Evolutionary conservation across 2,329 filamentous ascomycete species (phyloP).

Genomic region (Ceratocystis diversiconidia): DNA sequence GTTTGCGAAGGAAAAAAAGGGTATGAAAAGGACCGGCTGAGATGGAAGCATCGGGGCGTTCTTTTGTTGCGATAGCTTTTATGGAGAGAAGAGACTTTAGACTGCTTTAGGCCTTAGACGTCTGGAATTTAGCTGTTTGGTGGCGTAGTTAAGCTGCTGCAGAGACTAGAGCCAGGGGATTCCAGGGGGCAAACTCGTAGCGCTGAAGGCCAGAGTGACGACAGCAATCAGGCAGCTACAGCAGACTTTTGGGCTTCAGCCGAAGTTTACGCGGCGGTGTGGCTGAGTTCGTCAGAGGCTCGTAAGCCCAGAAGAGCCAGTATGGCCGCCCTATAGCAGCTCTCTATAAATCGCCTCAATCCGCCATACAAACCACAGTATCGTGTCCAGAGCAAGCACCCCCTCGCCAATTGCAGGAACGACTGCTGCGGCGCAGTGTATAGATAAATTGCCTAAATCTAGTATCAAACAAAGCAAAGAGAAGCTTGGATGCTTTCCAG

Average conservation of each 20-base stretch:
- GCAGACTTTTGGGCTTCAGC: background rate
- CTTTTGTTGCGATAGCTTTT: background rate
- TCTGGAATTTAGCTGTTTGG: no score
- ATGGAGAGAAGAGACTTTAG: no score
- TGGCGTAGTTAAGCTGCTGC: no score
- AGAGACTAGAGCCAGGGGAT: no score
- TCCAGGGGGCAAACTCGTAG: no score
- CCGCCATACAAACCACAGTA: background rate
- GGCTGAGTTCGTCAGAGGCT: background rate
- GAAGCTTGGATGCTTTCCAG: background rate
- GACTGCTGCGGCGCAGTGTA: background rate
- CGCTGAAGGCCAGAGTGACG: background rate
- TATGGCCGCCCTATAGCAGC: background rate
- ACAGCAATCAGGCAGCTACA: background rate
- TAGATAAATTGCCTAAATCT: background rate
- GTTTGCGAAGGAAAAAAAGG: background rate
- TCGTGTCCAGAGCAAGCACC: background rate
- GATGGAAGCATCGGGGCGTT: background rate
- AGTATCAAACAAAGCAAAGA: background rate
- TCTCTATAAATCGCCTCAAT: background rate
- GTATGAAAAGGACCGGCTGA: background rate
- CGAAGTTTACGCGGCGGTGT: background rate
- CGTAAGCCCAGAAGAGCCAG: background rate
- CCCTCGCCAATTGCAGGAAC: background rate
- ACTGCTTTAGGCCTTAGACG: no score